These are phyloP conservation scores for Colletotrichum melonis DNA, from an alignment of 2,329 filamentous ascomycete genomes.

Conservation along the genomic window DNA sequence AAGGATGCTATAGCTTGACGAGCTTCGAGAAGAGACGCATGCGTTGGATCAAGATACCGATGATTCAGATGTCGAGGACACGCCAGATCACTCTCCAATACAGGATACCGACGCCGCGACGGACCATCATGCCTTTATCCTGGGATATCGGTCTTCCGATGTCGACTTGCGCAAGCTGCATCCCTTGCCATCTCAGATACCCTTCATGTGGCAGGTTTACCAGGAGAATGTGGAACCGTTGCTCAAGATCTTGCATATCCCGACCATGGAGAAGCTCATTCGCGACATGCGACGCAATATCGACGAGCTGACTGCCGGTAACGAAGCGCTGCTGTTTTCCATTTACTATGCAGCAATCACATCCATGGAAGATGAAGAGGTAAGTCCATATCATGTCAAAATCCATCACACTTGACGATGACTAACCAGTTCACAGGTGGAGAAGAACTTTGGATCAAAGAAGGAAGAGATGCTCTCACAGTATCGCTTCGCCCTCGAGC, in stretches of 20 bases:
- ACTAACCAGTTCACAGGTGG: conserved; percentile 38
- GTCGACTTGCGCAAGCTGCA: conserved; percentile 75
- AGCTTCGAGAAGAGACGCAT: conserved; percentile 55
- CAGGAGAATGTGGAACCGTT: conserved; percentile 80
- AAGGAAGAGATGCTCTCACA: conserved; percentile 58
- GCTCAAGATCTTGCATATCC: conserved; percentile 77
- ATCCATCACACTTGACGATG: no score
- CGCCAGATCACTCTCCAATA: conserved; percentile 55
- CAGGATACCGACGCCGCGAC: conserved; percentile 44
- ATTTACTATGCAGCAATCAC: conserved; percentile 70
- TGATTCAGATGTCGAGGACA: conserved; percentile 69
- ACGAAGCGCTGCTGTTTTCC: conserved; percentile 73
- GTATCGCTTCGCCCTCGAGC: conserved; percentile 66
- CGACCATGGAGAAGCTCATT: conserved; percentile 71
- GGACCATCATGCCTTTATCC: conserved; percentile 78
- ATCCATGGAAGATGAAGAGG: conserved; percentile 71
- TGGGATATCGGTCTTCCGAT: conserved; percentile 78
- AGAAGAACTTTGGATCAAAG: conserved; percentile 54
- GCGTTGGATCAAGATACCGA: conserved; percentile 61
- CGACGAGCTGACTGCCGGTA: conserved; percentile 64
- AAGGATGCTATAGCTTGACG: conserved; percentile 48
- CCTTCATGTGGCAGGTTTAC: conserved; percentile 76
- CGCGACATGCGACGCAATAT: conserved; percentile 70
- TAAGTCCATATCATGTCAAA: conserved; percentile 40
- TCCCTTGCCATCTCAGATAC: conserved; percentile 73